Evolutionary conservation across 352 stramenopile genomes (phyloP).

Genomic region (Phytophthora niederhauseri): DNA sequence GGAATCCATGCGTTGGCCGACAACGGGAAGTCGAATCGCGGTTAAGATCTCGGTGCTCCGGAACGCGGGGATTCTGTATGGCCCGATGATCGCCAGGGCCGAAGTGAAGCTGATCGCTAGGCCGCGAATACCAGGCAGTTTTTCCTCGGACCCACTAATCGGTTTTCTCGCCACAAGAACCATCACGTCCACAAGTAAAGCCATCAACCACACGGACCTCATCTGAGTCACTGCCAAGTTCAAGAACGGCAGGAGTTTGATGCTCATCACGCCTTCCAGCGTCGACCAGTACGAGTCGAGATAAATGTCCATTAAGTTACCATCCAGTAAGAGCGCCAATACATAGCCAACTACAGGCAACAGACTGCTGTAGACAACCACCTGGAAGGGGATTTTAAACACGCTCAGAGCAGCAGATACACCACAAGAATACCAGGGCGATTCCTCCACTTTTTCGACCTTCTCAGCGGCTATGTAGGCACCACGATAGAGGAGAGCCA

Average conservation of each 20-base stretch:
- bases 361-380: conserved; percentile 53
- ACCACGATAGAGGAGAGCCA: conserved; percentile 37
- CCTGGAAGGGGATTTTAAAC: conserved; percentile 55
- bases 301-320: conserved; percentile 45
- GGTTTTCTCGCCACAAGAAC: conserved; percentile 22
- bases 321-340: conserved; percentile 45
- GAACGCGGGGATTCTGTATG: conserved; percentile 31
- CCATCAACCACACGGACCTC: conserved; percentile 52
- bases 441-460: neutral
- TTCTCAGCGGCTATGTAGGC: conserved; percentile 20
- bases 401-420: conserved; percentile 23
- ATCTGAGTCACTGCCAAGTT: conserved; percentile 48
- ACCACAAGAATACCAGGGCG: neutral
- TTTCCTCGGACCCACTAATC: conserved; percentile 11
- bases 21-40: neutral
- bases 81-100: conserved; percentile 37
- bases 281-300: conserved; percentile 46
- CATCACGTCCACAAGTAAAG: conserved; percentile 35
- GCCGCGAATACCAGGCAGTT: conserved; percentile 36
- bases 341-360: conserved; percentile 48
- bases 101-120: conserved; percentile 43
- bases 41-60: conserved; percentile 1
- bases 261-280: conserved; percentile 21
- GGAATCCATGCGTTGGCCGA: conserved; percentile 6
- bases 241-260: conserved; percentile 34